Evolutionary conservation across 106 monocot genomes (phyloP).

Genomic region (Apostasia ramifera): DNA sequence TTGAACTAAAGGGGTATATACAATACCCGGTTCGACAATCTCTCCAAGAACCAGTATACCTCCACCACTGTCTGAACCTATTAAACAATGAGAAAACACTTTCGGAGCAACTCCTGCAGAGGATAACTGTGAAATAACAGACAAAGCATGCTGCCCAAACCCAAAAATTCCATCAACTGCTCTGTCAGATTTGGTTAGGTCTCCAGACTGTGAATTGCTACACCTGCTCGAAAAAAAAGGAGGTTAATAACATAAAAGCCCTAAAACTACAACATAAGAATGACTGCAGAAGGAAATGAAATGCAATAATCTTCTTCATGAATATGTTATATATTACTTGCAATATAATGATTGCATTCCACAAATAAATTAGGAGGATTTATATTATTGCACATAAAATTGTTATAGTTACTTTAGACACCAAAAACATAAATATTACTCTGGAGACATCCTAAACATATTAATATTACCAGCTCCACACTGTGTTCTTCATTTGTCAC

Average conservation of each 20-base stretch:
- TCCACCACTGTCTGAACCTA: conserved; percentile 78
- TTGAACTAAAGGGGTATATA: conserved; percentile 89
- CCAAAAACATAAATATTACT: too few relatives aligned
- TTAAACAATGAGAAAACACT: conserved; percentile 93
- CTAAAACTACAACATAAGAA: too few relatives aligned
- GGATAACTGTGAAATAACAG: conserved; percentile 84
- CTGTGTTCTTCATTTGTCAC: too few relatives aligned
- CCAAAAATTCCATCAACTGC: conserved; percentile 99
- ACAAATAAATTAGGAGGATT: too few relatives aligned
- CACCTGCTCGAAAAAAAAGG: conserved; percentile 51
- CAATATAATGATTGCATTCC: too few relatives aligned
- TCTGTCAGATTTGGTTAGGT: conserved; percentile 70
- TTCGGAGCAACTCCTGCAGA: conserved; percentile 70
- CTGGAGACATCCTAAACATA: too few relatives aligned
- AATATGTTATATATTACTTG: too few relatives aligned
- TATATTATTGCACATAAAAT: too few relatives aligned
- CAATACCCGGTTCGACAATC: conserved; percentile 77
- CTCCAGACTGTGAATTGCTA: conserved; percentile 83
- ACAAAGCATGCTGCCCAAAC: conserved; percentile 79
- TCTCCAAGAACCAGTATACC: conserved; percentile 93
- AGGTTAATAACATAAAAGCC: background rate
- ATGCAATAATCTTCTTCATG: too few relatives aligned
- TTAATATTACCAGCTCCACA: too few relatives aligned
- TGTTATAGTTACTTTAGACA: too few relatives aligned
- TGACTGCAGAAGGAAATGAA: too few relatives aligned